Evolutionary conservation across 1,139 yeast genomes (phyloP), one percentile per base, ranked within the genome.

Genomic region (Geotrichum cucujoidarum): DNA sequence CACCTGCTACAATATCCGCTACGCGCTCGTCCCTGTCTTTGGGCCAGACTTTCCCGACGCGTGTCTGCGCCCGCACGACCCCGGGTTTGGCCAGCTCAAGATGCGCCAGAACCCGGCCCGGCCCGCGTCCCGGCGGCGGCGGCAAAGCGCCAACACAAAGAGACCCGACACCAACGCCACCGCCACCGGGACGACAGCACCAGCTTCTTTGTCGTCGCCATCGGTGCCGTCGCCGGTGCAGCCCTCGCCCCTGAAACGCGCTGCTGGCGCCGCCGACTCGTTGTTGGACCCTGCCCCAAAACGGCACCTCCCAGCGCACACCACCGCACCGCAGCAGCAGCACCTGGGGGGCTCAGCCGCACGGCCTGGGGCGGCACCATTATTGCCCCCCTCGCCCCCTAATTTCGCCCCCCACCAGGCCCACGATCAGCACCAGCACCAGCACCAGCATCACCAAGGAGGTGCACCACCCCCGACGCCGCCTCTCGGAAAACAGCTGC

Each of bases 1-100:
- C 49, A 85, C 89, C 58, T 86, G 95, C 66, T 88, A 77, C 65
- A 78, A 81, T 54, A 84, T 90, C 42, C 72, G 97, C 52, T 83
- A 72, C 64, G 79, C 86, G 36, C 70, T 89, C 56, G 76, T 88
- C 37, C 96, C 97, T 1, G 60, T 89, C 11, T 89, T 89, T 68
- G 97, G 97, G 2, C 68, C 68, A 2, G 74, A 71, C 37, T 90
- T 89, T 63, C 90, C 94, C 0, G 74, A 72, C 31, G 73, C 75
- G 51, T 90, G 97, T 62, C 70, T 84, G 49, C 70, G 66, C 52
- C 94, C 95, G 0, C 67, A 68, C 48, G 83, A 81, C 55, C 69
- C 69, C 5, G 89, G 88, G 2, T 86, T 80, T 67, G 94, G 95
- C 1, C 78, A 80, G 64, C 71, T 83, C 33, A 72, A 71, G 54